Evolutionary conservation across 176 grass and related monocot species (phyloP), one percentile per base, ranked within the genome.

Genomic region (Triticum timopheevii): DNA sequence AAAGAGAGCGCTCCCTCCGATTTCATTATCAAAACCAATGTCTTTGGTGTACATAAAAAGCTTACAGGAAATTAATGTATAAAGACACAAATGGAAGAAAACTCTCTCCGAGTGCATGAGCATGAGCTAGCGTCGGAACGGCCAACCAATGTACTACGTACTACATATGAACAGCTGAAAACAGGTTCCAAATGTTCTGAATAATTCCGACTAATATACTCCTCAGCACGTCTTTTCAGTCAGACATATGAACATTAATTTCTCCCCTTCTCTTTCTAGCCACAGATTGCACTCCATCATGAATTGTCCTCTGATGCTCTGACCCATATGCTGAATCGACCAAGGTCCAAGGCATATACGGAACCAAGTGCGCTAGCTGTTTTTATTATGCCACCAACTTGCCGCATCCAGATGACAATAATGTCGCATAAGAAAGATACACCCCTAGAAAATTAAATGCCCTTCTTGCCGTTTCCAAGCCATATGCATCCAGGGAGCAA

Each of bases 351-450:
- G 56, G 56, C 56, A 58, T 73, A 39, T 25, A 73, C 68, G 83
- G 77, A 61, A 35, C 39, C 75, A 76, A 80, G 64, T 82, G 79
- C 64, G 28, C 75, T 75, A 67, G 50, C 50, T 54, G 50, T 54
- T 86, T 25, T 25, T 40, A 56, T 25, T 40, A 56, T 58, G 10
- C 34, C 25, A 90, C 66, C 75, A 87, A 87, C 89, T 75, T 36
- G 67, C 80, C 58, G 22, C 56, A 87, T 67, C 56, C 24, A 80
- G 80, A 80, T 69, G 81, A 16, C 85, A 84, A 91, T 91, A 88
- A 87, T 88, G 61, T 23, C 7, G 16, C 76, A 79, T 61, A 87
- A 74, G 50, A 75, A 87, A 74, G 50, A 75, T 80, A 80, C 54
- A 8, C 2, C 7, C 42, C 12, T 7, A 40, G 25, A 45, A 2